These are phyloP conservation scores for Globisporangium spiculum DNA, from an alignment of 352 stramenopile genomes.

Conservation along the genomic window DNA sequence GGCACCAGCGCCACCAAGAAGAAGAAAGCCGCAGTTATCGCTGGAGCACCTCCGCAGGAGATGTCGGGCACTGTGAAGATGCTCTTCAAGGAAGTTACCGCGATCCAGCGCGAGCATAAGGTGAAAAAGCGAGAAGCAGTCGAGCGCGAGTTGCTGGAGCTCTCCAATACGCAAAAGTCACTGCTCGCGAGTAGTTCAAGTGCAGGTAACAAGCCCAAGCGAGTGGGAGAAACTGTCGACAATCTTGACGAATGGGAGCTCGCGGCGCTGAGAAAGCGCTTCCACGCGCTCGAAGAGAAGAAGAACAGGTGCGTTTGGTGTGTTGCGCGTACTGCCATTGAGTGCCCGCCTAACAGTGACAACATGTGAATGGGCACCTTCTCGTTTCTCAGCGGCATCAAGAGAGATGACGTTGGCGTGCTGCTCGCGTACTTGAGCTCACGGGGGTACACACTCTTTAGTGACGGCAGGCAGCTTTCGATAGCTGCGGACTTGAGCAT, in stretches of 20 bases:
- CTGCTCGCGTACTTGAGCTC: conserved; percentile 11
- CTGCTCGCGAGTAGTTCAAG: conserved; percentile 13
- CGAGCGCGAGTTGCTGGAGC: conserved; percentile 41
- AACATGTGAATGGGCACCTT: not conserved
- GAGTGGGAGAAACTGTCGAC: conserved; percentile 14
- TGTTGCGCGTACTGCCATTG: not conserved
- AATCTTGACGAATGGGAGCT: conserved; percentile 53
- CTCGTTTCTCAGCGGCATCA: conserved; percentile 9
- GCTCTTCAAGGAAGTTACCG: conserved; percentile 61
- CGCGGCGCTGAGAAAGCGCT: conserved; percentile 45
- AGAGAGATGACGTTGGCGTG: not conserved
- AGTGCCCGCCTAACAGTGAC: not conserved
- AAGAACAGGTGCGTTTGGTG: conserved; percentile 31
- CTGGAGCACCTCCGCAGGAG: conserved; percentile 35
- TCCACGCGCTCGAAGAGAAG: conserved; percentile 40
- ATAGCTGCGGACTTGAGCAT: not conserved
- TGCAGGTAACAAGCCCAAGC: conserved; percentile 11
- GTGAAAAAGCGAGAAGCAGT: conserved; percentile 28
- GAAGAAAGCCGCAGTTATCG: conserved; percentile 20
- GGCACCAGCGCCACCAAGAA: conserved; percentile 14
- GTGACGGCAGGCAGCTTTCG: not conserved
- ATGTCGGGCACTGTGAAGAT: conserved; percentile 71
- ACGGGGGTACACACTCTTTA: conserved; percentile 5
- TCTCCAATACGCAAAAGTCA: conserved; percentile 34
- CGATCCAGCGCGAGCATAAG: conserved; percentile 44